Evolutionary conservation across 768 basidiomycete genomes (phyloP).

Genomic region (Leccinum fibrillosum): DNA sequence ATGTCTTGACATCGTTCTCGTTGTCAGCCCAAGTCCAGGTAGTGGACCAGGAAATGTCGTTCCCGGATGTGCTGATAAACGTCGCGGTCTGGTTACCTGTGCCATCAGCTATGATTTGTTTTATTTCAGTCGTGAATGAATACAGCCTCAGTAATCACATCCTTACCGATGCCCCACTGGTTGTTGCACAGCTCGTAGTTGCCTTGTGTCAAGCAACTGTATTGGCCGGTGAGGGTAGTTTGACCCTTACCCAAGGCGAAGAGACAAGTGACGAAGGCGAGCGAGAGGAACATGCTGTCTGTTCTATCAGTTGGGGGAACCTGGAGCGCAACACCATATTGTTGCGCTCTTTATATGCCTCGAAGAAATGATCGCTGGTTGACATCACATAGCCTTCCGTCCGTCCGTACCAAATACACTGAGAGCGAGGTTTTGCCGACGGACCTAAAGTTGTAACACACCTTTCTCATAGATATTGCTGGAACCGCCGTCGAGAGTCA

Average conservation of each 20-base stretch:
- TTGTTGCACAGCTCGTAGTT: slow-evolving; percentile 54
- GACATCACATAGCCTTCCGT: neutral
- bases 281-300: slow-evolving; percentile 12
- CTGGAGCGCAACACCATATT: neutral
- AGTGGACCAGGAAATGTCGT: slow-evolving; percentile 50
- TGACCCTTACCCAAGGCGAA: slow-evolving; percentile 5
- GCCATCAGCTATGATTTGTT: slow-evolving; percentile 34
- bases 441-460: neutral
- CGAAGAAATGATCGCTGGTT: neutral
- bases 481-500: neutral
- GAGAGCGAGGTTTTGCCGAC: neutral
- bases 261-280: slow-evolving; percentile 9
- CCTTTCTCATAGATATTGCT: slow-evolving; percentile 4
- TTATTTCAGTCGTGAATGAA: neutral
- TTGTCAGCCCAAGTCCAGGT: slow-evolving; percentile 50
- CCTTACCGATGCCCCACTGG: slow-evolving; percentile 48
- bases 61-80: slow-evolving; percentile 36
- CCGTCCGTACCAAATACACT: neutral
- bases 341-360: slow-evolving; percentile 5
- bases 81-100: slow-evolving; percentile 50
- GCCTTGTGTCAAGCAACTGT: slow-evolving; percentile 44
- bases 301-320: neutral
- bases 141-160: neutral
- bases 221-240: slow-evolving; percentile 38
- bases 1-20: slow-evolving; percentile 54